Base-by-base conservation (phyloP, 495 filamentous ascomycete genomes). In the Cryomyces antarcticus region DNA sequence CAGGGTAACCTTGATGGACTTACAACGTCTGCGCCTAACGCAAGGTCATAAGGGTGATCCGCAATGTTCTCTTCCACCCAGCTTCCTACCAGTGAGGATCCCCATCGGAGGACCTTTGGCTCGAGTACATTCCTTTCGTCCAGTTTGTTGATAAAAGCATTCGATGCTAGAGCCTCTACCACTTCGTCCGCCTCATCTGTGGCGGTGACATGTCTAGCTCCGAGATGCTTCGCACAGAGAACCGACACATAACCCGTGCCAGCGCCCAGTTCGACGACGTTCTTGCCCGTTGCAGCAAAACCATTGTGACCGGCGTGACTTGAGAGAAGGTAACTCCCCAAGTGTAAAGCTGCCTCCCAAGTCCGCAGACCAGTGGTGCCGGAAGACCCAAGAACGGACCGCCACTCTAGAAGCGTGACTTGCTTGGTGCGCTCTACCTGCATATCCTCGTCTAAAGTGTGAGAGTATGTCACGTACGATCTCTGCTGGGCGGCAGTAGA, bases 331-430 rank as follows among this genome's bases (percentile, higher is more conserved):
- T 77, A 93, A 17, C 81, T 70, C 0, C 77, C 83, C 0, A 95
- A 67, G 54, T 86, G 80, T n/a, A 96, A 60, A 0, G 84, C 75
- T 4, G 88, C 88, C 62, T 94, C 88, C 88, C 88, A 96, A 5
- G 88, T 96, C 7, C 88, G 73, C 28, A 84, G 65, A 0, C 88
- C 88, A 0, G 88, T 95, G 3, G 82, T 93, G 4, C 82, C 83
- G 5, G 67, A 61, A 0, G 73, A 72, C 6, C 82, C 75, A 36
- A 96, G 73, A 1, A 94, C 56, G 28, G 69, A 68, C 4, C 78
- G 74, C 7, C 80, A 76, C 62, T 96, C 88, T 4, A 79, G 62
- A 0, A 83, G 53, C 7, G 65, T 78, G 45, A 80, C 62, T 42
- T 6, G 55, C 51, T 12, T 48, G 29, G 27, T 44, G 28, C 7